Base-by-base conservation (phyloP, 2,329 filamentous ascomycete genomes). In the Cladosporium sp. region DNA sequence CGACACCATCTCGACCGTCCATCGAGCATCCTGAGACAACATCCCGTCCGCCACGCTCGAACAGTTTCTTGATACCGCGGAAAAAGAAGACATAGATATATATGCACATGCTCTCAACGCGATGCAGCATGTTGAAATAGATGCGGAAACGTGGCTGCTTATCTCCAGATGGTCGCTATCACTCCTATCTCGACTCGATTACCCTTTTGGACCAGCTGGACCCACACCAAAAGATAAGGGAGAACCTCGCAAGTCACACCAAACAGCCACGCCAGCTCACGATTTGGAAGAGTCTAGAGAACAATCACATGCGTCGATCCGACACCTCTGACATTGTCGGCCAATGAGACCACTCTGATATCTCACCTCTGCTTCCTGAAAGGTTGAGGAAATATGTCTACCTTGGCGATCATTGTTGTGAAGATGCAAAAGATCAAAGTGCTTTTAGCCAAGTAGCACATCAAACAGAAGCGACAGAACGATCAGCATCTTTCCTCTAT, bases 181-280 rank as follows among this genome's bases (percentile, higher is more conserved):
- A 39, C 40, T 56, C 30, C 52, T 56, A 49, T 55, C 52, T 50
- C 20, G 40, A 28, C 7, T 14, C 17, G 2, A 49, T 47, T 55
- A 19, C 40, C 54, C 20, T 56, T 14, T 49, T 56, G 12, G 52
- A 39, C 25, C 20, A 39, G 28, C 52, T 36, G 30, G 54, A 56
- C 54, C 54, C 54, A 56, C 54, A 56, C 17, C 34, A 56, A 39
- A 34, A 56, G 54, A 56, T 56, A 56, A 56, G 54, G 20, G 30
- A 47, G 42, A 30, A 30, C 37, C 54, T 49, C 30, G 52, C 52
- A 39, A 55, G 38, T 54, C 28, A 40, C 51, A 54, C 40, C 17
- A 43, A 22, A 22, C 38, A n/a, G 19, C 38, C 38, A 40, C 38
- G 30, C 7, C 30, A 34, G 19, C 40, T 43, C 40, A 22, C 11